Evolutionary conservation across 1,284 basidiomycete species (phyloP).

Genomic region (Agaricales sp.): DNA sequence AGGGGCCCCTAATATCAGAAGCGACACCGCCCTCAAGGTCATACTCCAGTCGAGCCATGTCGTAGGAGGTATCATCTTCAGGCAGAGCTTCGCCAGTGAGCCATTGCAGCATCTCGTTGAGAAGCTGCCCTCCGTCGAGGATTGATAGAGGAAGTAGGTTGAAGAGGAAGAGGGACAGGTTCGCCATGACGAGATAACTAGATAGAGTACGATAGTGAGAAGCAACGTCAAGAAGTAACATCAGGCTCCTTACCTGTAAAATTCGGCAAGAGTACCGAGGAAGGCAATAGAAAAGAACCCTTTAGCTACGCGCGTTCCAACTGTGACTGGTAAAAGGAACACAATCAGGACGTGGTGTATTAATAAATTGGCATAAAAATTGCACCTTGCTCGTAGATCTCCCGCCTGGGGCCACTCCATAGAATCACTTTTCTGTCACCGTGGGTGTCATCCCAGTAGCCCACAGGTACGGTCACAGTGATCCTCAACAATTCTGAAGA

Average conservation of each 20-base stretch:
- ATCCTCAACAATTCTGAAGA: too few species aligned
- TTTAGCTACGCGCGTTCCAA: not conserved
- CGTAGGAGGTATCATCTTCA: not conserved
- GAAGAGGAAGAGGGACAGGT: conserved; percentile 60
- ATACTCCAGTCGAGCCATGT: not conserved
- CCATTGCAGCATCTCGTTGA: conserved; percentile 26
- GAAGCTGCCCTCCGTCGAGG: conserved; percentile 51
- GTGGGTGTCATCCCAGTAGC: conserved; percentile 7
- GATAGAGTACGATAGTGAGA: not conserved
- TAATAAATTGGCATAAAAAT: conserved; percentile 1
- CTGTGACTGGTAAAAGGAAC: not conserved
- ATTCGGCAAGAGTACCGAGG: conserved; percentile 1
- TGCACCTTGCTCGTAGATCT: conserved; percentile 63
- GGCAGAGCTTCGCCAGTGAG: too few species aligned
- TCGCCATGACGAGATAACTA: conserved; percentile 55
- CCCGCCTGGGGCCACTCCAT: conserved; percentile 60
- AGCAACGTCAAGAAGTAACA: too few species aligned
- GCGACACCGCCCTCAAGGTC: not conserved
- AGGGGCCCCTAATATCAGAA: not conserved
- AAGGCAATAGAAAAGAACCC: not conserved
- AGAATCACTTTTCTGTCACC: conserved; percentile 31
- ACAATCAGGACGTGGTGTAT: conserved; percentile 3
- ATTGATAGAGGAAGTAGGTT: conserved; percentile 58
- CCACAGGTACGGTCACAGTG: too few species aligned
- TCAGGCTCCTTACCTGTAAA: conserved; percentile 3